These are phyloP conservation scores for Pouteria glomerata DNA, from an alignment of 148 eudicot genomes.

Conservation along the genomic window DNA sequence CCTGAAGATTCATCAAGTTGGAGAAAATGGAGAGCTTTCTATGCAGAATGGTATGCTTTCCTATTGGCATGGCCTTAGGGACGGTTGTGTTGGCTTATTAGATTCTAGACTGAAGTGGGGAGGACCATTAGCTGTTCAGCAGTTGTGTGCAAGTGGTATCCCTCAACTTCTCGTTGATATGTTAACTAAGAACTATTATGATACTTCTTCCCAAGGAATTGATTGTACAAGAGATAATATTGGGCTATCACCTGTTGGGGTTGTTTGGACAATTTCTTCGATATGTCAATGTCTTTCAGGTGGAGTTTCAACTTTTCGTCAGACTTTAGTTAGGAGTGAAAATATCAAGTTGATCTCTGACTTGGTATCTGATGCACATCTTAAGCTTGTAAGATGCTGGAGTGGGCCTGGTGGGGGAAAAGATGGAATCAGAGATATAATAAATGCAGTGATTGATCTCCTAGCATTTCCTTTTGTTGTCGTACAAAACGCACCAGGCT, in stretches of 20 bases:
- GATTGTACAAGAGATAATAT: constrained; percentile 34
- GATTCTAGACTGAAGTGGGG: constrained; percentile 82
- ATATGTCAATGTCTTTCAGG: constrained; percentile 87
- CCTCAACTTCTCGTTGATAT: constrained; percentile 81
- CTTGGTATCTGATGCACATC: constrained; percentile 68
- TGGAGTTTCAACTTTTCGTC: constrained; percentile 70
- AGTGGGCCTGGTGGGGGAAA: constrained; percentile 86
- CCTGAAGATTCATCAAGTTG: constrained; percentile 39
- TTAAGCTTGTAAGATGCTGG: constrained; percentile 70
- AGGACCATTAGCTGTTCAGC: constrained; percentile 88
- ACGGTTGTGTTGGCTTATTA: constrained; percentile 86
- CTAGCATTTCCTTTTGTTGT: constrained; percentile 98
- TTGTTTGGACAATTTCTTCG: constrained; percentile 83
- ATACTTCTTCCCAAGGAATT: constrained; percentile 33
- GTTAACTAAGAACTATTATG: constrained; percentile 37
- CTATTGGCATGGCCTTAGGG: constrained; percentile 88
- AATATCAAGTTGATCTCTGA: constrained; percentile 59
- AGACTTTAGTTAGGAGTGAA: constrained; percentile 65
- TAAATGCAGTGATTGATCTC: constrained; percentile 78
- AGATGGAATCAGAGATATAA: constrained; percentile 55
- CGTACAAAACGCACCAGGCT: constrained; percentile 61
- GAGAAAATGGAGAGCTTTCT: constrained; percentile 30
- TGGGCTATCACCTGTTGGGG: constrained; percentile 85
- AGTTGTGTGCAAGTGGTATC: constrained; percentile 86
- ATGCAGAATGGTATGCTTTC: constrained; percentile 50